Evolutionary conservation across 495 filamentous ascomycete species (phyloP).

Genomic region (Tuber umbilicatum): DNA sequence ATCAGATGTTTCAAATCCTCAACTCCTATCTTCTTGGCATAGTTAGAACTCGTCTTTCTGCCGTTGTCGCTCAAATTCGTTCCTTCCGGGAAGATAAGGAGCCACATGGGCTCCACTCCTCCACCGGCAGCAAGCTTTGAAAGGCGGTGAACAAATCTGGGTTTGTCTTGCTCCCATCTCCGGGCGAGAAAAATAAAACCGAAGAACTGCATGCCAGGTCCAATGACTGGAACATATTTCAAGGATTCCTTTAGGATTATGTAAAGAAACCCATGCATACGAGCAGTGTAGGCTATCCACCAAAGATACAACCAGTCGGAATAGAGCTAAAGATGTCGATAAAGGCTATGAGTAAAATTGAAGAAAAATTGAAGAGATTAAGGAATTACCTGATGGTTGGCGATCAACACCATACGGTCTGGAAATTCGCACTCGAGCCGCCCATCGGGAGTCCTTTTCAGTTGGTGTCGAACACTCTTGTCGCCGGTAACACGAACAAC

Average conservation of each 20-base stretch:
- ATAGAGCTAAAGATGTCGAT: slow-evolving; percentile 53
- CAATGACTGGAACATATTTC: slow-evolving; percentile 67
- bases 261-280: slow-evolving; percentile 74
- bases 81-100: slow-evolving; percentile 77
- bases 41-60: slow-evolving; percentile 55
- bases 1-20: slow-evolving; percentile 61
- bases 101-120: slow-evolving; percentile 71
- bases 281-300: slow-evolving; percentile 74
- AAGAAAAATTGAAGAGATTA: background rate
- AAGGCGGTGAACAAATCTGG: slow-evolving; percentile 60
- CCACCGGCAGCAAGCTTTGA: slow-evolving; percentile 59
- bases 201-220: slow-evolving; percentile 69
- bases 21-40: slow-evolving; percentile 62
- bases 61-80: slow-evolving; percentile 68
- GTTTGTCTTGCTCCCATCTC: slow-evolving; percentile 72
- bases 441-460: slow-evolving; percentile 59
- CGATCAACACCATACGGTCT: slow-evolving; percentile 68
- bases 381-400: slow-evolving; percentile 66
- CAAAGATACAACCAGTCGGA: slow-evolving; percentile 85
- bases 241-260: slow-evolving; percentile 80
- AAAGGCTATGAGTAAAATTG: slow-evolving; percentile 9
- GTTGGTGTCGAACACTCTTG: slow-evolving; percentile 61
- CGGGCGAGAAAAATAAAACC: slow-evolving; percentile 79
- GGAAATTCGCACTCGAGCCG: slow-evolving; percentile 66
- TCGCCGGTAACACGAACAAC: slow-evolving; percentile 70